phyloP scores from a whole-genome alignment of 768 basidiomycete species.

The Russula griseocarnosa region DNA sequence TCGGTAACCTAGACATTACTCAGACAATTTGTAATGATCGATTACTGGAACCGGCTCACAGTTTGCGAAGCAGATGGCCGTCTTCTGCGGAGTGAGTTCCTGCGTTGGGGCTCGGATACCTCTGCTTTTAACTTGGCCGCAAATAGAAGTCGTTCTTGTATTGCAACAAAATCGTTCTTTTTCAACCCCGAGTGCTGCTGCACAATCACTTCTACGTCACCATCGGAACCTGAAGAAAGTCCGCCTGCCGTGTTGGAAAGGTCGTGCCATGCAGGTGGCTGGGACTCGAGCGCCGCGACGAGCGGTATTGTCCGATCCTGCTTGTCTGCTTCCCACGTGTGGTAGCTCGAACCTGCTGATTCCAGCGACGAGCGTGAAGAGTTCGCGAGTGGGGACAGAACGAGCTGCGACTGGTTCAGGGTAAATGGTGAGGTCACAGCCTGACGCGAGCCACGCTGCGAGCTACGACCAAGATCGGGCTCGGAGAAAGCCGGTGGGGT shows the following conservation, averaged over 20 bases:
- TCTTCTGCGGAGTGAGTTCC: conserved; percentile 67
- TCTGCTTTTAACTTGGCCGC: conserved; percentile 55
- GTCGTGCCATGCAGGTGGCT: conserved; percentile 63
- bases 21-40: not conserved
- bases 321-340: conserved; percentile 64
- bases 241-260: conserved; percentile 42
- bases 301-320: conserved; percentile 52
- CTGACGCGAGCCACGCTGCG: conserved; percentile 21
- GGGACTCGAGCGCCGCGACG: conserved; percentile 50
- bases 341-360: conserved; percentile 81
- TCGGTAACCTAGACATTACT: conserved; percentile 48
- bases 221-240: conserved; percentile 46
- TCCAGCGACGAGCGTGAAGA: conserved; percentile 78
- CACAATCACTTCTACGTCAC: conserved; percentile 64
- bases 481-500: conserved; percentile 49
- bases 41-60: conserved; percentile 34
- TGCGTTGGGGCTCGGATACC: conserved; percentile 55
- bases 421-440: conserved; percentile 48
- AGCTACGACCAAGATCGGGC: conserved; percentile 31
- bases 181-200: conserved; percentile 62
- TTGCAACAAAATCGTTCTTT: conserved; percentile 62
- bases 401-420: conserved; percentile 50
- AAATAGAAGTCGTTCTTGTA: conserved; percentile 73
- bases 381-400: conserved; percentile 67
- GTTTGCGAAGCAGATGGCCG: conserved; percentile 83